Conservation (phyloP, 371 early-diverging fungal genomes). For the Mortierella sp. region DNA sequence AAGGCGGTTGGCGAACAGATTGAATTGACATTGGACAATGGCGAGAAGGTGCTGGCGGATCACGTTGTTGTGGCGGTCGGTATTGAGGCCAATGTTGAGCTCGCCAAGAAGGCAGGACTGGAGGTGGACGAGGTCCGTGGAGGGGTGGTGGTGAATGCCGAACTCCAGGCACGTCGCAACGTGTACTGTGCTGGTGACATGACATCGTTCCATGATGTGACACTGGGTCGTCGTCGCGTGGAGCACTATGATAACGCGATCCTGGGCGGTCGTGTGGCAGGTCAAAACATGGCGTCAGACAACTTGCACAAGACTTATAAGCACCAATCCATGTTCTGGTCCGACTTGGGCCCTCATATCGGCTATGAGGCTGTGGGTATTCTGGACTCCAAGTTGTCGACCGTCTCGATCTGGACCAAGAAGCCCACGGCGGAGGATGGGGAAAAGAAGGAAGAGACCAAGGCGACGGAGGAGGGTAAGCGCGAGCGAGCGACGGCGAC, state of each 20-base stretch:
- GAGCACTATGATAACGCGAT: conserved; percentile 84
- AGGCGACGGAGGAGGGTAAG: conserved; percentile 25
- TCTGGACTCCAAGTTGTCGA: conserved; percentile 72
- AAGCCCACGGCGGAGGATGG: conserved; percentile 59
- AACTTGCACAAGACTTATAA: conserved; percentile 67
- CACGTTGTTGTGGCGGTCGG: conserved; percentile 81
- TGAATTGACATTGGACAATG: conserved; percentile 60
- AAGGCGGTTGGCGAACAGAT: conserved; percentile 60
- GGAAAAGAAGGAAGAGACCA: conserved; percentile 7
- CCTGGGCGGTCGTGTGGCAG: conserved; percentile 76
- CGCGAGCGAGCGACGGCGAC: conserved; percentile 38
- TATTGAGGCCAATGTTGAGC: conserved; percentile 73
- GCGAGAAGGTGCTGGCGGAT: conserved; percentile 63
- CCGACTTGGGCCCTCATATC: conserved; percentile 78
- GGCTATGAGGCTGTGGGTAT: conserved; percentile 82
- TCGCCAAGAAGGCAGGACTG: conserved; percentile 75
- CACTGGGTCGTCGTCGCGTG: conserved; percentile 79
- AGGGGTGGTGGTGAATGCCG: conserved; percentile 81
- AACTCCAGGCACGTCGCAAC: conserved; percentile 77
- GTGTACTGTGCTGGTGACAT: conserved; percentile 84
- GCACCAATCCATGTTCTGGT: conserved; percentile 86
- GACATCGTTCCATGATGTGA: conserved; percentile 79
- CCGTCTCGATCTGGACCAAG: conserved; percentile 81
- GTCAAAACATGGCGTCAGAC: conserved; percentile 75
- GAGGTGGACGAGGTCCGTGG: conserved; percentile 75